Evolutionary conservation across 2,329 filamentous ascomycete genomes (phyloP).

Genomic region (Fusarium dimerum): DNA sequence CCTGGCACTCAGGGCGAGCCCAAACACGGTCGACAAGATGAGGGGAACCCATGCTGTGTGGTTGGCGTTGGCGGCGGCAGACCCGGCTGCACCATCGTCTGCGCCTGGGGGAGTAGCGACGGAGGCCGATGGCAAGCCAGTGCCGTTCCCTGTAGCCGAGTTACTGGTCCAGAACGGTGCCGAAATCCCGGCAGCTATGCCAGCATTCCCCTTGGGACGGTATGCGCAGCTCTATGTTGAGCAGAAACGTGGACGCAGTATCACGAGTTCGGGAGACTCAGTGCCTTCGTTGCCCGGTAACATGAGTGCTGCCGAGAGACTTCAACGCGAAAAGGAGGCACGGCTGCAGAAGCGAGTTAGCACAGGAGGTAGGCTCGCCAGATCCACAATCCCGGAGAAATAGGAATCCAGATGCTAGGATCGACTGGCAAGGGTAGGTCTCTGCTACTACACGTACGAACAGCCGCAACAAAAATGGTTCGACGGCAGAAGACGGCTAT

Average conservation of each 20-base stretch:
- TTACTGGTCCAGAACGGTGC: conserved; percentile 92
- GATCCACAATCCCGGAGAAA: conserved; percentile 63
- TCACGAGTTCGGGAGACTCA: conserved; percentile 55
- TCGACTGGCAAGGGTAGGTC: conserved; percentile 39
- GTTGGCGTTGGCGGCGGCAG: conserved; percentile 86
- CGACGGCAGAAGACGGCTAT: not conserved
- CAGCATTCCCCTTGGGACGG: conserved; percentile 80
- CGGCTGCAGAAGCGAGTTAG: conserved; percentile 78
- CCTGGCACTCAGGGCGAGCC: conserved; percentile 81
- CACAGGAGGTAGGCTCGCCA: conserved; percentile 71
- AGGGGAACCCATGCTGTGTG: conserved; percentile 87
- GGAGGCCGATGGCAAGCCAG: conserved; percentile 51
- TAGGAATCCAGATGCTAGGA: conserved; percentile 49
- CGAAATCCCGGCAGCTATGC: conserved; percentile 73
- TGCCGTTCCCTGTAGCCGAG: conserved; percentile 87
- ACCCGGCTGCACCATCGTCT: conserved; percentile 75
- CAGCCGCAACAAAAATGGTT: conserved; percentile 28
- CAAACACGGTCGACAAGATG: conserved; percentile 83
- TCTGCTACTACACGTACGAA: conserved; percentile 39
- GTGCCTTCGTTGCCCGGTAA: conserved; percentile 60
- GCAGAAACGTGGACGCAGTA: conserved; percentile 61
- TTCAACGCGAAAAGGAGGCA: conserved; percentile 64
- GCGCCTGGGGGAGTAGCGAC: conserved; percentile 44
- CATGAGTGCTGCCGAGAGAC: conserved; percentile 46
- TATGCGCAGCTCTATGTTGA: conserved; percentile 84